These are phyloP conservation scores for Cytidiella melzeri DNA, from an alignment of 768 basidiomycete genomes.

Conservation along the genomic window DNA sequence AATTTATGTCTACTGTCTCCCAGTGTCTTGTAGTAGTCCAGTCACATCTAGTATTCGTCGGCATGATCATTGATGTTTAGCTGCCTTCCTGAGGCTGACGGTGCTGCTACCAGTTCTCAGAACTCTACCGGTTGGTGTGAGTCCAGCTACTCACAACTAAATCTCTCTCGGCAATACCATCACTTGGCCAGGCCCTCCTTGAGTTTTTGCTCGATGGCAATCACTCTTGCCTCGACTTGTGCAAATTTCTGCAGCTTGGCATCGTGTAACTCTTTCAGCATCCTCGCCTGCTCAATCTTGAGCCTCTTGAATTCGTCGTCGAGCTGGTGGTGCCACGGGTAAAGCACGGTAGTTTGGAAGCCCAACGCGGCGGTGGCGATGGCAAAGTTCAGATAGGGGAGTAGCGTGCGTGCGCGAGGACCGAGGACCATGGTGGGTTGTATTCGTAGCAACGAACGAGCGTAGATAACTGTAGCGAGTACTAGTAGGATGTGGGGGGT, in stretches of 20 bases:
- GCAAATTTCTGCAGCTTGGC: conserved; percentile 13
- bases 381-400: conserved; percentile 21
- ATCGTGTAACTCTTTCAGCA: conserved; percentile 18
- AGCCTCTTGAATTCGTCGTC: conserved; percentile 17
- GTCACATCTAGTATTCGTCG: too few species aligned
- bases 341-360: conserved; percentile 23
- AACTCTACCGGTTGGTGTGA: too few species aligned
- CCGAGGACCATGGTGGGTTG: conserved; percentile 9
- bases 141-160: too few species aligned
- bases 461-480: neutral
- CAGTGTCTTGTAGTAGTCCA: too few species aligned
- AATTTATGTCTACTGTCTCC: too few species aligned
- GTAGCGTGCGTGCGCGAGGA: conserved; percentile 11
- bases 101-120: too few species aligned
- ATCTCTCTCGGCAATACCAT: too few species aligned
- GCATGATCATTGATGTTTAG: too few species aligned
- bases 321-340: conserved; percentile 24
- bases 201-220: neutral
- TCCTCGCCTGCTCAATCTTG: conserved; percentile 13
- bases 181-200: neutral
- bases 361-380: conserved; percentile 17
- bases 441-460: neutral
- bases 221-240: conserved; percentile 8
- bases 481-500: too few species aligned
- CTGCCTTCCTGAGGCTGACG: too few species aligned